Base-by-base conservation (phyloP, 164 flowering plant genomes). In the Aristolochia contorta region DNA sequence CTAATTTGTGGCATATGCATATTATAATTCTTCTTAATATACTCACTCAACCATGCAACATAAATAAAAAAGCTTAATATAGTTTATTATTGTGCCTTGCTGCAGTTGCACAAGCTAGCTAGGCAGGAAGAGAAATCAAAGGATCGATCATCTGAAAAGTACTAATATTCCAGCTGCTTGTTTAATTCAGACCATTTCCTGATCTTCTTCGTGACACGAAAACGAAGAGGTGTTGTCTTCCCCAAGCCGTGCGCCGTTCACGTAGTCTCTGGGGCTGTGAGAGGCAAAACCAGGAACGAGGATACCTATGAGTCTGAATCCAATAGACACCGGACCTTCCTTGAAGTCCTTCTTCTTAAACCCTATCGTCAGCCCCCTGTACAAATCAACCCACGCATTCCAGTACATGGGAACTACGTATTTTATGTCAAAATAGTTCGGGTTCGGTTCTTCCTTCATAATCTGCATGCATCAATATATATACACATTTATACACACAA, bases 231-330 rank as follows among this genome's bases (percentile, higher is more conserved):
- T 27, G 3, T n/a, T n/a, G n/a, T 61, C 21, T 43, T 56, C 54
- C 2, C 51, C 72, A 13, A 69, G 57, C 65, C 65, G 59, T 19
- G 32, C 57, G 23, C 52, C 57, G 22, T 69, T 69, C 1, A 69
- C 46, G 37, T 69, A 69, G 60, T 69, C 72, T 52, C 68, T 69
- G 14, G 72, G 72, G 32, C 67, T 55, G 57, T 69, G 72, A 6
- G 64, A 59, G 16, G 65, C 72, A 6, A 59, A 0, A 0, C 72
- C 72, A 14, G 68, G 72, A 6, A 69, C 18, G 19, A 64, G 20
- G 21, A 69, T 64, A 24, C 67, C 64, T 3, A 56, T 0, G 16
- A 37, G 0, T 45, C 72, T 59, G 19, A 14, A 32, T 4, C 32
- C 6, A 3, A 64, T 32, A 15, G 72, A 69, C 15, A 25, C 19